phyloP scores from a whole-genome alignment of 148 eudicot genomes.

The Salicornia ramosissima region DNA sequence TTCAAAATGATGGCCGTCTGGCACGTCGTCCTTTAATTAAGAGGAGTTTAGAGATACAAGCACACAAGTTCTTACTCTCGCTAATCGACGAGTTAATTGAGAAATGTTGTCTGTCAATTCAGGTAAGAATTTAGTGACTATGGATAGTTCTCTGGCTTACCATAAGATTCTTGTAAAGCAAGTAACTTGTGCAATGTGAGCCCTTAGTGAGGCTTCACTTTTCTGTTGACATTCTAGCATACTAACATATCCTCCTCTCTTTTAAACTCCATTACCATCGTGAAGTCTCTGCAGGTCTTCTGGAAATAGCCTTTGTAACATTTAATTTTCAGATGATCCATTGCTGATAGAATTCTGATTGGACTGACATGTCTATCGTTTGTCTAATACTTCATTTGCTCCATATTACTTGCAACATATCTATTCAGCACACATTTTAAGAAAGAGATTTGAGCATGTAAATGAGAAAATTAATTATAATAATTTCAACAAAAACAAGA shows the following conservation, averaged over 20 bases:
- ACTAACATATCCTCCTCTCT: background rate
- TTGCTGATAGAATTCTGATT: background rate
- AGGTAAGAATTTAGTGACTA: conserved; percentile 30
- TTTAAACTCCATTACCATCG: background rate
- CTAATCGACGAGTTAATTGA: conserved; percentile 37
- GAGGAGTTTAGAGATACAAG: conserved; percentile 50
- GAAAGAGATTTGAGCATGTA: no score
- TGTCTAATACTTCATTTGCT: no score
- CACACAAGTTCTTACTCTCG: conserved; percentile 63
- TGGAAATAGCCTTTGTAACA: background rate
- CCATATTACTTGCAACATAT: no score
- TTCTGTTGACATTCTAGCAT: background rate
- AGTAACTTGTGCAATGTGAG: background rate
- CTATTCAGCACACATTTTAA: no score
- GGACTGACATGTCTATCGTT: no score
- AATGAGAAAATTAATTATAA: no score
- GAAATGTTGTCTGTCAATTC: conserved; percentile 34
- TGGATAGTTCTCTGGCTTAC: background rate
- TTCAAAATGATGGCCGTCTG: conserved; percentile 62
- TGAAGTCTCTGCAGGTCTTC: background rate
- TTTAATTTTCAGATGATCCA: background rate
- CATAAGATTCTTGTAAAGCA: background rate
- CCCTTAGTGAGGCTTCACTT: background rate
- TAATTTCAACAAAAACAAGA: no score
- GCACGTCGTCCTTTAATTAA: conserved; percentile 59